These are phyloP conservation scores for Candida tammaniensis DNA, from an alignment of 805 yeast genomes.

Conservation along the genomic window DNA sequence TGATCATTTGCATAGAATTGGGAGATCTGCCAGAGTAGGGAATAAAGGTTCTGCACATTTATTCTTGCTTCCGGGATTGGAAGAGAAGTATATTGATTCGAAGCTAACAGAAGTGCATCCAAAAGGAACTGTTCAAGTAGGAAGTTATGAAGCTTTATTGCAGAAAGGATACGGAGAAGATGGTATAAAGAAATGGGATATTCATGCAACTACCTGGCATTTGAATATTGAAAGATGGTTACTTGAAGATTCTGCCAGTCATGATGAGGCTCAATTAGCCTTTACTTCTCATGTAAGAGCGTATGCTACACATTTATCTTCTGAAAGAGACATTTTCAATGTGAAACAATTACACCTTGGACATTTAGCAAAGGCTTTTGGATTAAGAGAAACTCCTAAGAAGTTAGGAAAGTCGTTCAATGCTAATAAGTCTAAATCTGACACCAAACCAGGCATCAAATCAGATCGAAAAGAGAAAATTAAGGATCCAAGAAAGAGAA, in stretches of 20 bases:
- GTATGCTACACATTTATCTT: conserved; percentile 86
- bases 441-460: neutral
- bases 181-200: conserved; percentile 70
- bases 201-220: conserved; percentile 96
- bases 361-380: conserved; percentile 93
- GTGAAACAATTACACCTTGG: conserved; percentile 86
- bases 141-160: conserved; percentile 32
- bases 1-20: conserved; percentile 95
- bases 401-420: conserved; percentile 51
- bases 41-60: conserved; percentile 71
- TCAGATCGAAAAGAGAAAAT: conserved; percentile 44
- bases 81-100: conserved; percentile 75
- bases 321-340: conserved; percentile 79
- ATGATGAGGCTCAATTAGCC: conserved; percentile 71
- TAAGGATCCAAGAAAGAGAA: conserved; percentile 67
- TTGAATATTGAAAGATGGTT: conserved; percentile 86
- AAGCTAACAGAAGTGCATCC: conserved; percentile 40
- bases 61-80: conserved; percentile 84
- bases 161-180: conserved; percentile 37
- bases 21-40: conserved; percentile 99
- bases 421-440: conserved; percentile 22
- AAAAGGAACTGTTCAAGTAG: conserved; percentile 30
- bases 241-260: conserved; percentile 60
- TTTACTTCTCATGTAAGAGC: conserved; percentile 91
- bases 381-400: conserved; percentile 91